phyloP scores from a whole-genome alignment of 2,329 filamentous ascomycete species.

The Endocalyx cinctus region DNA sequence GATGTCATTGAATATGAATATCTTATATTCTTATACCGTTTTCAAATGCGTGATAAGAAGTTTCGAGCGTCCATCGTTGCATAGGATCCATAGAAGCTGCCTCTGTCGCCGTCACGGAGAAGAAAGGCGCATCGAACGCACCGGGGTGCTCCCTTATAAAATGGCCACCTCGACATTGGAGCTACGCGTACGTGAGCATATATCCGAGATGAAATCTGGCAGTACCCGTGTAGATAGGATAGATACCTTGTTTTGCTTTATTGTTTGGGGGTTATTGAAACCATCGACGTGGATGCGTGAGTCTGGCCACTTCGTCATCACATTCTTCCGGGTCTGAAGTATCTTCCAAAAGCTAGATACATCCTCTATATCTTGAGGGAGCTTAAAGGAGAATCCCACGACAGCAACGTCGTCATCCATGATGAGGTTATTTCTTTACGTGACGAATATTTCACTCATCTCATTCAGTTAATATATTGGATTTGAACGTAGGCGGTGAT shows the following conservation, averaged over 20 bases:
- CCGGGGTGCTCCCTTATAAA: conserved; percentile 30
- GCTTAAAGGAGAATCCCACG: conserved; percentile 33
- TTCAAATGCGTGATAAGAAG: conserved; percentile 32
- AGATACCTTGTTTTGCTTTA: conserved; percentile 8
- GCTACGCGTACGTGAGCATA: conserved; percentile 19
- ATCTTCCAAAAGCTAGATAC: conserved; percentile 29
- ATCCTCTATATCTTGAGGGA: conserved; percentile 30
- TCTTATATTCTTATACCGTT: conserved; percentile 21
- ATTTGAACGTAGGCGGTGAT: no score
- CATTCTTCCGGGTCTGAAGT: conserved; percentile 23
- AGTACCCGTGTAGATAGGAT: not conserved
- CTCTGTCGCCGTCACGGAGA: conserved; percentile 31
- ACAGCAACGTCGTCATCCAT: conserved; percentile 23
- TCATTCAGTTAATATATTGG: no score
- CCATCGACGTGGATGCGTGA: conserved; percentile 23
- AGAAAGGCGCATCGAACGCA: conserved; percentile 35
- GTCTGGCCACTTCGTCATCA: conserved; percentile 29
- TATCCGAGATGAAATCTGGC: not conserved
- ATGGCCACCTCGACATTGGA: conserved; percentile 19
- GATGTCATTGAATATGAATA: no score
- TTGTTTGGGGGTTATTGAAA: conserved; percentile 13
- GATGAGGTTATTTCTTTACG: no score
- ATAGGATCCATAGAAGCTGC: conserved; percentile 33
- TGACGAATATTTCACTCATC: no score
- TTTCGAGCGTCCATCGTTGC: conserved; percentile 30